These are phyloP conservation scores for Stephanodiscus minutulus DNA, from an alignment of 108 stramenopile species.

Conservation along the genomic window DNA sequence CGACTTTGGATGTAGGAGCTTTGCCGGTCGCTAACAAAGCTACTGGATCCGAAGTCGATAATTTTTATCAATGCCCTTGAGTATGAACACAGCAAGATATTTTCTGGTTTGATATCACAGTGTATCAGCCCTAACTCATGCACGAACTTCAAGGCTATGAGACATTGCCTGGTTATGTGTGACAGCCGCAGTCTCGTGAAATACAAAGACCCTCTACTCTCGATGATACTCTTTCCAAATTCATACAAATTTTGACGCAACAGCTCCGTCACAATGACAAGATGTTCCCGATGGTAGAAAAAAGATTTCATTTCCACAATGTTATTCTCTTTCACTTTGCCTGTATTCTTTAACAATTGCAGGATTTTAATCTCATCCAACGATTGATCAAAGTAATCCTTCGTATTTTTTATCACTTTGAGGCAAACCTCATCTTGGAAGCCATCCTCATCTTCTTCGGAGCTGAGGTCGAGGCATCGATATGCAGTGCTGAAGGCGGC, in stretches of 20 bases:
- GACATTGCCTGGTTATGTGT: slow-evolving; percentile 82
- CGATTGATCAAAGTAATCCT: slow-evolving; percentile 98
- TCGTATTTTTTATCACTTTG: slow-evolving; percentile 99
- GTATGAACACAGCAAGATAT: slow-evolving; percentile 90
- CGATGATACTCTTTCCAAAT: slow-evolving; percentile 85
- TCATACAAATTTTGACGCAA: slow-evolving; percentile 97
- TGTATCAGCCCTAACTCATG: slow-evolving; percentile 92
- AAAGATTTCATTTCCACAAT: slow-evolving; percentile 91
- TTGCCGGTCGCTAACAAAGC: slow-evolving; percentile 94
- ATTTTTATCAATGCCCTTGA: slow-evolving; percentile 88
- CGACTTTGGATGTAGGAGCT: slow-evolving; percentile 96
- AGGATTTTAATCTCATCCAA: slow-evolving; percentile 98
- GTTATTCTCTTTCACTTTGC: slow-evolving; percentile 76
- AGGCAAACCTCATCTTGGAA: slow-evolving; percentile 89
- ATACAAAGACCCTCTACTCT: slow-evolving; percentile 84
- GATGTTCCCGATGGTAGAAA: slow-evolving; percentile 97
- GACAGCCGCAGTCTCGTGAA: slow-evolving; percentile 91
- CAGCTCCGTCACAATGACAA: slow-evolving; percentile 97
- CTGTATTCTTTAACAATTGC: slow-evolving; percentile 81
- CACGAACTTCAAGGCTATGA: slow-evolving; percentile 91
- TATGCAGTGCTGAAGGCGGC: slow-evolving; percentile 96
- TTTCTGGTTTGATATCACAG: slow-evolving; percentile 99
- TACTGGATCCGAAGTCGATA: slow-evolving; percentile 98
- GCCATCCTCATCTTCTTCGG: slow-evolving; percentile 65
- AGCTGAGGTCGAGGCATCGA: slow-evolving; percentile 85